Base-by-base conservation (phyloP, 1,284 basidiomycete species). In the Cryptococcus depauperatus region DNA sequence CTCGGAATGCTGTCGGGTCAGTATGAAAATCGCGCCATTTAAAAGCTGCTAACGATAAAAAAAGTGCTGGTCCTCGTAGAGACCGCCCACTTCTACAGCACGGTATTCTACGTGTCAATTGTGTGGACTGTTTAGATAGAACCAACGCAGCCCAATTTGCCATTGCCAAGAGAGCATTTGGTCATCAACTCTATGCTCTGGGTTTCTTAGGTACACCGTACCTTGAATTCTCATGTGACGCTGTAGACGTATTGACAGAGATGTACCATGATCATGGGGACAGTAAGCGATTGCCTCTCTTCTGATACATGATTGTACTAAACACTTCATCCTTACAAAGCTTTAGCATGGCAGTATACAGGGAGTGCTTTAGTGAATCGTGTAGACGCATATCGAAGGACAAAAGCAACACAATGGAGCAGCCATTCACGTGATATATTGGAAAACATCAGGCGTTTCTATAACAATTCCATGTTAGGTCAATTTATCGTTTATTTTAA, bases 201-300 rank as follows among this genome's bases (percentile, higher is more conserved):
- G 95, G 95, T 3, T 77, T 92, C 16, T 83, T 89, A 21, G 80
- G 83, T 16, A 82, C 75, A 47, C 89, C 93, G 0, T 82, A 86
- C 56, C 74, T 98, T 21, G 80, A 83, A 0, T 96, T 96, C 64
- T 91, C 96, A 58, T 92, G 86, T 9, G 93, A 96, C 65, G 91
- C 90, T 0, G 86, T 95, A 39, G 90, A 95, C 66, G 92, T 98
- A 80, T 68, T 99, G 55, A 98, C 92, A 0, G 91, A 97, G 70
- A 97, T 99, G 92, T 98, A 96, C 68, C 91, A 97, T 65, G 89
- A 95, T 66, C 88, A 92, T 58, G 89, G 90, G 1, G 90, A 95
- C 59, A 91, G 87, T 87, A 58, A 59, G 82, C 70, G 41, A 16
- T 14, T 4, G 4, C 19, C 22, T 22, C 7, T 19, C 11, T 6